phyloP scores from a whole-genome alignment of 2,329 filamentous ascomycete species.

The Helotiales sp. region DNA sequence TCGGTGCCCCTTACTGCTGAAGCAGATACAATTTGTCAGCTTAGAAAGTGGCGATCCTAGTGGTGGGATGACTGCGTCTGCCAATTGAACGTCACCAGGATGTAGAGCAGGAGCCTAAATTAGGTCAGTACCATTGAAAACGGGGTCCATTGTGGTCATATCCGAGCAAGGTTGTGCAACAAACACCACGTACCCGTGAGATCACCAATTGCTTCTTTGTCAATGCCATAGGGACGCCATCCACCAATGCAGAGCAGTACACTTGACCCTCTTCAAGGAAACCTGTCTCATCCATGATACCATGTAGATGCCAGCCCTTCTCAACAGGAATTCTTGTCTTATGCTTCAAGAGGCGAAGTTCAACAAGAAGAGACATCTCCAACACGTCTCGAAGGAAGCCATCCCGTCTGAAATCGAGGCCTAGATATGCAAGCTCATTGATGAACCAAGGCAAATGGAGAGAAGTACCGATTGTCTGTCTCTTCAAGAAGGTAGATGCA shows the following conservation, averaged over 20 bases:
- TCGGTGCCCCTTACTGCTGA: conserved; percentile 71
- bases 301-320: conserved; percentile 76
- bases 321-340: conserved; percentile 75
- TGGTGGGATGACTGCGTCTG: conserved; percentile 65
- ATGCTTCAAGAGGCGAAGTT: conserved; percentile 77
- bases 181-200: conserved; percentile 53
- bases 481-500: conserved; percentile 68
- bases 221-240: conserved; percentile 37
- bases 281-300: conserved; percentile 82
- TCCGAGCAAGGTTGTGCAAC: not conserved
- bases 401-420: conserved; percentile 70
- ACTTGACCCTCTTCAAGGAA: conserved; percentile 70
- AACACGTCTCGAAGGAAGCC: conserved; percentile 72
- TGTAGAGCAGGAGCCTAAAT: conserved; percentile 73
- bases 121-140: not conserved
- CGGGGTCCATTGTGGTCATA: not conserved
- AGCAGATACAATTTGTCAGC: conserved; percentile 77
- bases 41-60: conserved; percentile 61
- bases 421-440: conserved; percentile 58
- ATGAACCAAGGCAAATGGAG: conserved; percentile 68
- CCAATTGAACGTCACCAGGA: conserved; percentile 78
- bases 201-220: conserved; percentile 53
- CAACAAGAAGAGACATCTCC: conserved; percentile 71
- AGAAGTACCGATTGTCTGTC: conserved; percentile 63
- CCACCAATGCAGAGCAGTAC: conserved; percentile 63